phyloP scores from a whole-genome alignment of 2,329 filamentous ascomycete genomes.

The Alternaria angustiovoidea region DNA sequence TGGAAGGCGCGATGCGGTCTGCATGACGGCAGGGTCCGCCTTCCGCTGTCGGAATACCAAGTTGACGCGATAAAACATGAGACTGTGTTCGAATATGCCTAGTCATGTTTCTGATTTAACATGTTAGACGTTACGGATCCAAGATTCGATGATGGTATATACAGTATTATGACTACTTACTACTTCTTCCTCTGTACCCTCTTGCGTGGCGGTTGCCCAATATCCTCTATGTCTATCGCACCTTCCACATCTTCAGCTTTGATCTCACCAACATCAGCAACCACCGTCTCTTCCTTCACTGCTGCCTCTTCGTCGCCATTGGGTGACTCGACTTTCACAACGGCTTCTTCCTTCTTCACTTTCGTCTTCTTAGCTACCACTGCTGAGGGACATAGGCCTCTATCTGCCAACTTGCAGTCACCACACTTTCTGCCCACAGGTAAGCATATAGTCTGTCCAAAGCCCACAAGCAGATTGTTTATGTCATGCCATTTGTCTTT shows the following conservation, averaged over 20 bases:
- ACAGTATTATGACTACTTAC: neutral
- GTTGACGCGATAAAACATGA: neutral
- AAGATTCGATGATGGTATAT: neutral
- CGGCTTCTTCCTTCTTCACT: conserved; percentile 54
- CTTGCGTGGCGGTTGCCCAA: conserved; percentile 31
- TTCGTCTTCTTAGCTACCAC: conserved; percentile 60
- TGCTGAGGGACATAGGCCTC: conserved; percentile 73
- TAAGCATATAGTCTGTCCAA: conserved; percentile 86
- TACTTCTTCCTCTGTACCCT: conserved; percentile 6
- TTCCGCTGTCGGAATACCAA: neutral
- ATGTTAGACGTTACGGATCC: neutral
- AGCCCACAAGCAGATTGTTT: conserved; percentile 85
- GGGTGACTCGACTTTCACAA: conserved; percentile 47
- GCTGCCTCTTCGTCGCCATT: conserved; percentile 36
- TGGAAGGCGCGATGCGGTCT: neutral
- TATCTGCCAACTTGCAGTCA: conserved; percentile 80
- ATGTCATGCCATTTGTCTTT: conserved; percentile 89
- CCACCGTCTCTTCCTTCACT: conserved; percentile 29
- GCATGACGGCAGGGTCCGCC: neutral
- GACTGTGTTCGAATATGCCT: neutral
- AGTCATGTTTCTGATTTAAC: neutral
- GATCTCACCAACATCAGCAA: conserved; percentile 27
- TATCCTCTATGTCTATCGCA: conserved; percentile 45
- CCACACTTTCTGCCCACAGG: conserved; percentile 83
- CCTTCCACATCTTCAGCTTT: conserved; percentile 38